phyloP scores from a whole-genome alignment of 1,284 basidiomycete species.

The Fomitopsis pinicola region DNA sequence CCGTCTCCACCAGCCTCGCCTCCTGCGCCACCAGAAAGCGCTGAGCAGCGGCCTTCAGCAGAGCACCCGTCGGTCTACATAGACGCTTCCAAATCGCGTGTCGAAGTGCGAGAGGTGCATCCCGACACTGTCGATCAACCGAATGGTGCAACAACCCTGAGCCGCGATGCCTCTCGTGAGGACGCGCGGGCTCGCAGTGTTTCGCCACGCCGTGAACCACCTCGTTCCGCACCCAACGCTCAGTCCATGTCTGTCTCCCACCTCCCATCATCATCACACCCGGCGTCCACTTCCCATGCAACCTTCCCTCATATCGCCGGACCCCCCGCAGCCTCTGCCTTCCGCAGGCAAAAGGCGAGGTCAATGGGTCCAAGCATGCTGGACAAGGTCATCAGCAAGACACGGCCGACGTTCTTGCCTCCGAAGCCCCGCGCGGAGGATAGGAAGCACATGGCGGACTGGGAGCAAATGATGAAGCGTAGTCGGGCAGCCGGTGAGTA shows the following conservation, averaged over 20 bases:
- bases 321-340: slow-evolving; percentile 8
- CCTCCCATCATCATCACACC: slow-evolving; percentile 13
- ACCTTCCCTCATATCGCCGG: slow-evolving; percentile 13
- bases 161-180: slow-evolving; percentile 3
- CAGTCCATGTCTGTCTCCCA: slow-evolving; percentile 15
- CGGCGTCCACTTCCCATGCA: slow-evolving; percentile 13
- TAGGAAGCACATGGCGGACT: slow-evolving; percentile 80
- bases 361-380: slow-evolving; percentile 62
- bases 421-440: slow-evolving; percentile 84
- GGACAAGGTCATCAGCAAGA: slow-evolving; percentile 75
- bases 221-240: slow-evolving; percentile 7
- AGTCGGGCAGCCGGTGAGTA: slow-evolving; percentile 69
- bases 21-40: slow-evolving; percentile 1
- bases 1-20: slow-evolving; percentile 24
- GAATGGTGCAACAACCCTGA: not conserved
- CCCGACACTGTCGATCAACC: slow-evolving; percentile 8
- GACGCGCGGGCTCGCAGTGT: not conserved
- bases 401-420: slow-evolving; percentile 78
- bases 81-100: slow-evolving; percentile 36
- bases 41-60: not conserved
- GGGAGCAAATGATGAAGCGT: slow-evolving; percentile 89
- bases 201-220: slow-evolving; percentile 6
- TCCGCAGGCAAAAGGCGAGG: slow-evolving; percentile 41
- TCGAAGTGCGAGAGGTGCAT: slow-evolving; percentile 21
- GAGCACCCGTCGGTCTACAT: slow-evolving; percentile 36